Evolutionary conservation across 805 yeast genomes (phyloP), one percentile per base, ranked within the genome.

Genomic region (Peterozyma toletana): DNA sequence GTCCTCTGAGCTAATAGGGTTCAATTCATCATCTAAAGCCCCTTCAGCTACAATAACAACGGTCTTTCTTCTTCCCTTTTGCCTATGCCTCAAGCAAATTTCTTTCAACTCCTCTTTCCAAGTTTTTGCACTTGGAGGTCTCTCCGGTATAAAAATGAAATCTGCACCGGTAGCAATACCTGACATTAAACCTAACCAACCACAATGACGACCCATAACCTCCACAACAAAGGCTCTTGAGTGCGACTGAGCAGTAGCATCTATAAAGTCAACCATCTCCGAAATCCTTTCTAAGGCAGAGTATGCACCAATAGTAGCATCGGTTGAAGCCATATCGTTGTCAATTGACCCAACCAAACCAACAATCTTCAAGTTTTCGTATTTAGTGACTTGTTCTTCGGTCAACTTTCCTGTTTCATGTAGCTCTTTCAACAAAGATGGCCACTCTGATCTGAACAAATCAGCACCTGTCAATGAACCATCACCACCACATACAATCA

Each of bases 131-230:
- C 71, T 67, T 7, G 96, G 86, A 4, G 99, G 97, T 64, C 83
- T 80, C 68, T 93, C 99, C 31, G 99, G 99, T 51, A 93, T 85
- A 56, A 93, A 83, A 47, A 89, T 84, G 62, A 80, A 89, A 67
- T 93, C 99, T 2, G 99, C 98, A 56, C 93, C 86, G 29, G 97
- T 87, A 37, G 98, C 89, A 49, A 91, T 83, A 58, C 98, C 99
- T 3, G 99, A 95, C 93, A 89, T 90, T 53, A 93, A 70, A 2
- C 95, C 98, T 55, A 93, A 76, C 99, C 99, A 93, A 50, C 99
- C 99, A 73, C 99, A 93, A 64, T 93, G 97, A 60, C 99, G 80
- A 49, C 99, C 99, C 99, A 93, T 93, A 35, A 93, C 99, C 63
- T 93, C 99, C 47, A 93, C 86, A 37, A 93, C 96, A 62, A 93